Conservation (phyloP, 805 yeast species). For the Cyberlindnera mississippiensis region DNA sequence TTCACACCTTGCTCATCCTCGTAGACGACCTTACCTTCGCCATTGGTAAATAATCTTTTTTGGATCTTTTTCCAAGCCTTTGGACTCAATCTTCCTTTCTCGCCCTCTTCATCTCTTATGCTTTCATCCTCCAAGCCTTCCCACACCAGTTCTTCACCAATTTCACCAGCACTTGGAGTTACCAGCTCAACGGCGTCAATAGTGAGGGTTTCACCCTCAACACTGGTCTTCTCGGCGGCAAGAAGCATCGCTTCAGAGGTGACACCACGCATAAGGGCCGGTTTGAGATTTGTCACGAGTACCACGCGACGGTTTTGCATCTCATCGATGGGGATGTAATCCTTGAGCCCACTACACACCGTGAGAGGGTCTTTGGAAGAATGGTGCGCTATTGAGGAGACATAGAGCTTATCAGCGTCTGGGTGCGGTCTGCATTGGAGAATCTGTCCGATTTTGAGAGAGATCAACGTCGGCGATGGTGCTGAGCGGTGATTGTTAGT, state of each 20-base stretch:
- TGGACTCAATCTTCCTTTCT: constrained; percentile 9
- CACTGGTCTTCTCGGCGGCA: constrained; percentile 43
- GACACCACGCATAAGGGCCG: constrained; percentile 60
- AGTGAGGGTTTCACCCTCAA: constrained; percentile 6
- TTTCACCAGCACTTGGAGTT: constrained; percentile 30
- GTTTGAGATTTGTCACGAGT: constrained; percentile 53
- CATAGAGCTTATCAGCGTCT: constrained; percentile 56
- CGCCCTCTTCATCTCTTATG: constrained; percentile 3
- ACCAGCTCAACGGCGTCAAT: constrained; percentile 41
- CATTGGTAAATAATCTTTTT: constrained; percentile 10
- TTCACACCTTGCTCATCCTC: constrained; percentile 2
- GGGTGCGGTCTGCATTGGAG: constrained; percentile 44
- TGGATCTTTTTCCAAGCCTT: constrained; percentile 18
- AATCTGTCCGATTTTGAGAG: constrained; percentile 47
- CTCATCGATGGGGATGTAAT: constrained; percentile 35
- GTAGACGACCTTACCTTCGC: constrained; percentile 11
- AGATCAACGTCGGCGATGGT: constrained; percentile 24
- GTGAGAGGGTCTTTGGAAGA: constrained; percentile 24
- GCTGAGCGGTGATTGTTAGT: neutral
- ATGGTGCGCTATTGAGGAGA: constrained; percentile 39
- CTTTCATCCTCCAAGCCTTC: constrained; percentile 21
- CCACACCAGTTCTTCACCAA: constrained; percentile 42
- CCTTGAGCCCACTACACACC: constrained; percentile 60
- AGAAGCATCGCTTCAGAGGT: constrained; percentile 61
- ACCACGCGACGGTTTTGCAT: constrained; percentile 43